Conservation (phyloP, 2,329 filamentous ascomycete genomes). For the Erysiphe pulchra region DNA sequence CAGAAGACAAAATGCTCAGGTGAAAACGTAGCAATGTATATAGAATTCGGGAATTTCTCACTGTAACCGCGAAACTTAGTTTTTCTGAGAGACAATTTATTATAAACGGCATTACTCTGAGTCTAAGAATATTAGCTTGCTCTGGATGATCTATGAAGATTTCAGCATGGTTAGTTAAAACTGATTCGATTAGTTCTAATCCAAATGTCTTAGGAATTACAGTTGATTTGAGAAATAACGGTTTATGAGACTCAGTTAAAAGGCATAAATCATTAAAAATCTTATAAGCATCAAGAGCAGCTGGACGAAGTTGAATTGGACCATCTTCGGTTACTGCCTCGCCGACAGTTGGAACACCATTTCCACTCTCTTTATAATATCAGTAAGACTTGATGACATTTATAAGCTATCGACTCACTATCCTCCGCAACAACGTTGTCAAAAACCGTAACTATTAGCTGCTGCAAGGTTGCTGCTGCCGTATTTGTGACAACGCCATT, state of each 20-base stretch:
- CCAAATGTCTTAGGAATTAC: conserved; percentile 61
- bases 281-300: conserved; percentile 64
- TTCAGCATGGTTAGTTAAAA: conserved; percentile 61
- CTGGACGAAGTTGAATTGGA: conserved; percentile 38
- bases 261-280: conserved; percentile 80
- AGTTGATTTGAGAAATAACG: conserved; percentile 59
- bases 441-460: conserved; percentile 76
- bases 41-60: conserved; percentile 60
- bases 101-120: conserved; percentile 59
- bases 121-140: conserved; percentile 52
- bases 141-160: conserved; percentile 60
- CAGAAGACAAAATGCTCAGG: conserved; percentile 43
- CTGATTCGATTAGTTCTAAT: conserved; percentile 74
- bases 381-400: conserved; percentile 2
- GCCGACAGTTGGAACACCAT: conserved; percentile 31
- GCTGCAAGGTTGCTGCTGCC: conserved; percentile 84
- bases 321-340: conserved; percentile 43
- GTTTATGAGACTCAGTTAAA: conserved; percentile 59
- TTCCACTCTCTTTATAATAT: conserved; percentile 10
- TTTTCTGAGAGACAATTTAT: conserved; percentile 54
- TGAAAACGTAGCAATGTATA: conserved; percentile 61
- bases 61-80: conserved; percentile 54
- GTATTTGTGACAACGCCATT: conserved; percentile 87
- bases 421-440: conserved; percentile 75
- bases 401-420: conserved; percentile 22